Conservation (phyloP, 371 early-diverging fungal species). For the Phascolomyces articulosus region DNA sequence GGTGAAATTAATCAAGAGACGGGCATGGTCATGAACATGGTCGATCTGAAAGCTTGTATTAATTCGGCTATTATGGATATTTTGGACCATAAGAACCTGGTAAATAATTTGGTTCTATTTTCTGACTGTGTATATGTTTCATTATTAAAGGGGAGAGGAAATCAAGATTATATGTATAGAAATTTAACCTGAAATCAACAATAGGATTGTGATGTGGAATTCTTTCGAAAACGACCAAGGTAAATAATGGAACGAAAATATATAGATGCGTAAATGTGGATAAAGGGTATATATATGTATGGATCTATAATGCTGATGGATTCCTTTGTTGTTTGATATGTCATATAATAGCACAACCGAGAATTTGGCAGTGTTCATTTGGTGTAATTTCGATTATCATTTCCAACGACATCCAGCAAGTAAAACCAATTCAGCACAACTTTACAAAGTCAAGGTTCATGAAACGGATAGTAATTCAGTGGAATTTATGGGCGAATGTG, state of each 20-base stretch:
- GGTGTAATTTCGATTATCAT: constrained; percentile 62
- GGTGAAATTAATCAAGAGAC: constrained; percentile 75
- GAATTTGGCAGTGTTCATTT: constrained; percentile 86
- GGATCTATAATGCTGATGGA: no score
- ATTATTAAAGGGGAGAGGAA: not conserved
- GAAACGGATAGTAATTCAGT: constrained; percentile 80
- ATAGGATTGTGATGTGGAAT: constrained; percentile 82
- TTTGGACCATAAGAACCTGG: constrained; percentile 87
- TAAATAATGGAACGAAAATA: constrained; percentile 7
- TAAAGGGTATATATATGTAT: no score
- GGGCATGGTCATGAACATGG: constrained; percentile 90
- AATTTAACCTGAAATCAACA: not conserved
- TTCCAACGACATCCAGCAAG: constrained; percentile 40
- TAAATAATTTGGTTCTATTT: constrained; percentile 26
- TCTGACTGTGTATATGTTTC: not conserved
- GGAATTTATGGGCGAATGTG: constrained; percentile 70
- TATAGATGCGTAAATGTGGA: no score
- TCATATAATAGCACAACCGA: constrained; percentile 76
- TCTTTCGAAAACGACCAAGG: constrained; percentile 62
- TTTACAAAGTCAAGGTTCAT: constrained; percentile 69
- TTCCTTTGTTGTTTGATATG: no score
- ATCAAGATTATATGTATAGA: no score
- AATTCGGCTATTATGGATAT: constrained; percentile 71
- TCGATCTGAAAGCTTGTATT: constrained; percentile 80
- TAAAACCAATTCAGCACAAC: constrained; percentile 27